Percentiles rank a stretch among this genome's conserved stretches.
These are phyloP conservation scores for Cladosporium oxysporum DNA, from an alignment of 2,329 filamentous ascomycete genomes.

Conservation along the genomic window DNA sequence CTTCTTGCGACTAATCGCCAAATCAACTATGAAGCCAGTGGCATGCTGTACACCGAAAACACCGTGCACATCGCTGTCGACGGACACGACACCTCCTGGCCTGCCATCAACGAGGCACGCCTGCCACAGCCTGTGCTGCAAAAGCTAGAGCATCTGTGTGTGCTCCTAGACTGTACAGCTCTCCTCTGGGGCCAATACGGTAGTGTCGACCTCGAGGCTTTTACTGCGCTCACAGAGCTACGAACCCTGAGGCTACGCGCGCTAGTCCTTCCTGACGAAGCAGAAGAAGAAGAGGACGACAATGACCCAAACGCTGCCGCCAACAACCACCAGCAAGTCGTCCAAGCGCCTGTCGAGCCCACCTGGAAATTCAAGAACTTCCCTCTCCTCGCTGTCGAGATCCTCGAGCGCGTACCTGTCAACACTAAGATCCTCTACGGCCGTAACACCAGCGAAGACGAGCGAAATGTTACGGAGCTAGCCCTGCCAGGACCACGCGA, in stretches of 20 bases:
- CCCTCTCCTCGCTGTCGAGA: constrained; percentile 23
- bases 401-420: constrained; percentile 26
- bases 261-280: constrained; percentile 20
- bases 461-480: neutral
- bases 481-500: neutral
- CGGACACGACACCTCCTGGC: constrained; percentile 32
- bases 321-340: neutral
- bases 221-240: constrained; percentile 11
- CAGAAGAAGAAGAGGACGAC: neutral
- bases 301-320: constrained; percentile 10
- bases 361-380: constrained; percentile 11
- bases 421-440: constrained; percentile 23
- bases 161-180: constrained; percentile 31
- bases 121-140: constrained; percentile 28
- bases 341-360: constrained; percentile 10
- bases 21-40: constrained; percentile 42
- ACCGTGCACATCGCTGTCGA: constrained; percentile 40
- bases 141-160: constrained; percentile 27
- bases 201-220: constrained; percentile 9
- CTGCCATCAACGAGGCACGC: constrained; percentile 27
- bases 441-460: constrained; percentile 9
- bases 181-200: constrained; percentile 24
- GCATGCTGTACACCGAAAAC: constrained; percentile 48
- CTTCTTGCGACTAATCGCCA: constrained; percentile 44
- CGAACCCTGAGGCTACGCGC: constrained; percentile 6